These are phyloP conservation scores for Penicillium sp. DNA, from an alignment of 2,329 filamentous ascomycete genomes.

Conservation along the genomic window DNA sequence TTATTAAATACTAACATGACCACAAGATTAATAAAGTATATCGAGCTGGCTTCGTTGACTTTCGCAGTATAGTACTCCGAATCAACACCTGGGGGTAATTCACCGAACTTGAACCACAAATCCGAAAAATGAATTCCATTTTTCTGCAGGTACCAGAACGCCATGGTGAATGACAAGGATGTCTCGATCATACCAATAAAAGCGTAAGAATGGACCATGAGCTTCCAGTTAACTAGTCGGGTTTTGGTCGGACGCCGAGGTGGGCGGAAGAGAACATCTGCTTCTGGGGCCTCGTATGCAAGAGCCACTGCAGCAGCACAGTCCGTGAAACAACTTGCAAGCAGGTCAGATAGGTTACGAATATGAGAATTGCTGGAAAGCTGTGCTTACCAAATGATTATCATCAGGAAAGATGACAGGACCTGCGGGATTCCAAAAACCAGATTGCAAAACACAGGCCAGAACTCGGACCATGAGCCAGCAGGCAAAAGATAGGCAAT, in stretches of 20 bases:
- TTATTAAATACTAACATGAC: slow-evolving; percentile 60
- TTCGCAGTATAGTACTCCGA: slow-evolving; percentile 55
- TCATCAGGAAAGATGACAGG: slow-evolving; percentile 71
- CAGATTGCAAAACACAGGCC: slow-evolving; percentile 73
- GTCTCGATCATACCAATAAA: slow-evolving; percentile 67
- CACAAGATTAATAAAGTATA: slow-evolving; percentile 79
- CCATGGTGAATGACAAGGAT: slow-evolving; percentile 61
- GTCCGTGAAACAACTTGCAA: slow-evolving; percentile 68
- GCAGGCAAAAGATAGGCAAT: slow-evolving; percentile 40
- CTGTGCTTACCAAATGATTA: slow-evolving; percentile 56
- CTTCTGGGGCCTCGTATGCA: slow-evolving; percentile 74
- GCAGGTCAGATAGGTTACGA: neutral
- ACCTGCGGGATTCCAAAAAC: slow-evolving; percentile 72
- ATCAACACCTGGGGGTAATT: slow-evolving; percentile 51
- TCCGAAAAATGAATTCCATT: slow-evolving; percentile 64
- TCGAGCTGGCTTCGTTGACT: slow-evolving; percentile 65
- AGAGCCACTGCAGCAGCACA: slow-evolving; percentile 70
- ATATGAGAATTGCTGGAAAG: neutral
- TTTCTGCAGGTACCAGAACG: slow-evolving; percentile 61
- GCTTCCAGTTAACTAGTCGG: slow-evolving; percentile 69
- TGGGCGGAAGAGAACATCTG: slow-evolving; percentile 68
- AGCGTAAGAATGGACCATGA: slow-evolving; percentile 71
- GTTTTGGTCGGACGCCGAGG: slow-evolving; percentile 69
- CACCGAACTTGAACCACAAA: slow-evolving; percentile 68
- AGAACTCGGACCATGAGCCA: slow-evolving; percentile 72